Base-by-base conservation (phyloP, 2,329 filamentous ascomycete genomes). In the Seiridium unicorne region DNA sequence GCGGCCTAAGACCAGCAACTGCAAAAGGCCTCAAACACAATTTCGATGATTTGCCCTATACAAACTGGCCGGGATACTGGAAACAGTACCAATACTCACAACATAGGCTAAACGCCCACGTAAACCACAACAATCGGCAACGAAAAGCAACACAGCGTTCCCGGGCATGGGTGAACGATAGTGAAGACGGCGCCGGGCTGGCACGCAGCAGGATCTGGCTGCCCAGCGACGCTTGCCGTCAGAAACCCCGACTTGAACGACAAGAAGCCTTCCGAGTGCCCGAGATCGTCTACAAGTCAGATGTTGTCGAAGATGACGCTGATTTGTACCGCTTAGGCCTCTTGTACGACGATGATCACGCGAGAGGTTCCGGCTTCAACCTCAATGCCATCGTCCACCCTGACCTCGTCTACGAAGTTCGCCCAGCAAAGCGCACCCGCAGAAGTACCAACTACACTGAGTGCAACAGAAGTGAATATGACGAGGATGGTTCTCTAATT, bases 261-360 rank as follows among this genome's bases (percentile, higher is more conserved):
- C 66, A 72, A 51, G 70, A 68, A 44, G 69, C 70, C 13, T 72
- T 72, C 47, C 64, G 63, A 11, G 64, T 61, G 38, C 63, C 67
- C 9, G 42, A 59, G 3, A 61, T 59, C 57, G 54, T 60, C 34
- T 60, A 59, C 51, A 34, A 60, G 44, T 66, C 63, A 5, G 66
- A 69, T 46, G 51, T 63, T 0, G 63, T 65, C 55, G 62, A 62
- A 18, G 62, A 66, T 54, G 68, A 72, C 58, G 59, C 64, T 5
- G 68, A 68, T 4, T 53, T 71, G 44, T 70, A 70, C 48, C 63
- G 62, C 11, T 40, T 71, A 26, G 69, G 70, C 8, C 62, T 72
- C 51, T 48, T 70, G 13, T 71, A 70, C 46, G 66, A 69, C 26
- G 66, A 66, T 38, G 64, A 59, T 7, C 38, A 53, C 35, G 57